A percentile compares a stretch with the other conserved stretches of the same genome.
Evolutionary conservation across 83 land plant species (phyloP).

Genomic region (Picea abies): DNA sequence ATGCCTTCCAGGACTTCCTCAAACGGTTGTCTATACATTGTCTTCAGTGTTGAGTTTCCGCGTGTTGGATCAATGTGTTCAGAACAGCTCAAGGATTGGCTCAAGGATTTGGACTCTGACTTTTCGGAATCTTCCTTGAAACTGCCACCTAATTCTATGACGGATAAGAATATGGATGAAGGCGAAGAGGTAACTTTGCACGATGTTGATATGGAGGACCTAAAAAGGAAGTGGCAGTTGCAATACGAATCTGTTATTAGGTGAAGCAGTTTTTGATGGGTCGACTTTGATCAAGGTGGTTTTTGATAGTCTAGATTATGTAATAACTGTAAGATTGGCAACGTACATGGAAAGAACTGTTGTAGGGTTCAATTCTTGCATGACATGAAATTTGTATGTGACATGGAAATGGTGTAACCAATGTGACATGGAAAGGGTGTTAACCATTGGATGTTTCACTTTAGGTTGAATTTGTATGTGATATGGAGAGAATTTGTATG

Average conservation of each 20-base stretch:
- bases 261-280: constrained; percentile 7
- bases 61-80: constrained; percentile 46
- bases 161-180: constrained; percentile 80
- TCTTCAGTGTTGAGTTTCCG: constrained; percentile 78
- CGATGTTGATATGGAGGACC: constrained; percentile 78
- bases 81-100: constrained; percentile 59
- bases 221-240: constrained; percentile 57
- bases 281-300: constrained; percentile 59
- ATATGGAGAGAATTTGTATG: too few species aligned
- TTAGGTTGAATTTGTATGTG: too few species aligned
- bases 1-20: constrained; percentile 78
- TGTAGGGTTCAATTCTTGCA: too few species aligned
- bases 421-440: too few species aligned
- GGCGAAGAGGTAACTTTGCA: constrained; percentile 83
- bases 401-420: too few species aligned
- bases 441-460: too few species aligned
- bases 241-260: constrained; percentile 64
- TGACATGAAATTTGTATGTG: too few species aligned
- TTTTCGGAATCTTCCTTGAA: constrained; percentile 56
- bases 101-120: too few species aligned
- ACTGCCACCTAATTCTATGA: constrained; percentile 33
- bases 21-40: constrained; percentile 81
- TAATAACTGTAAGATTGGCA: too few species aligned
- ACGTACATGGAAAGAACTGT: too few species aligned
- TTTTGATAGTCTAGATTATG: constrained; percentile 35